Percentiles rank a stretch among this genome's conserved stretches.
phyloP scores from a whole-genome alignment of 345 rosid genomes.

The Firmiana major region DNA sequence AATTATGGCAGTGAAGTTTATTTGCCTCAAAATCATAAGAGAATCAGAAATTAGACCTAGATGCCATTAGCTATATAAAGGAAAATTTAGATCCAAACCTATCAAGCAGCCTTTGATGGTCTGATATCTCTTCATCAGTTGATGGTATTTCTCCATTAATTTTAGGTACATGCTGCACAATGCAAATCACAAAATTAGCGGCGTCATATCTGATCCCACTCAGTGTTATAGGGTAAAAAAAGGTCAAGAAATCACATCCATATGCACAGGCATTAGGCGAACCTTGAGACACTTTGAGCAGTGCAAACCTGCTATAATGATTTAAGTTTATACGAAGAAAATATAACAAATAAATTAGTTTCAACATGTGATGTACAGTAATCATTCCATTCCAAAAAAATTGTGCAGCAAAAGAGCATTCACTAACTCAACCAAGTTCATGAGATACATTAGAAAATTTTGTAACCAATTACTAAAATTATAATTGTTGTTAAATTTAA shows the following conservation, averaged over 20 bases:
- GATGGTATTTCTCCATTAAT: conserved; percentile 59
- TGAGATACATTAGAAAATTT: background rate
- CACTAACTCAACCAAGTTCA: background rate
- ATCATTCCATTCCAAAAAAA: background rate
- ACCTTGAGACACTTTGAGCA: background rate
- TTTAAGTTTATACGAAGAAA: background rate
- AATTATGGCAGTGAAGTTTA: background rate
- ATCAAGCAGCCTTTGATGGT: conserved; percentile 65
- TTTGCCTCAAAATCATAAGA: background rate
- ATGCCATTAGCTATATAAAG: background rate
- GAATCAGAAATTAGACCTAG: background rate
- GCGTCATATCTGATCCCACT: background rate
- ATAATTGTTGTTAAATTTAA: background rate
- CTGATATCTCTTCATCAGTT: conserved; percentile 54
- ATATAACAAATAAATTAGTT: background rate
- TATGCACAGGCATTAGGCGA: background rate
- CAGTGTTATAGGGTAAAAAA: background rate
- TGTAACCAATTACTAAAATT: background rate
- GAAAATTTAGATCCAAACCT: conserved; percentile 31
- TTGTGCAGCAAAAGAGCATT: background rate
- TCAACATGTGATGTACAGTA: background rate
- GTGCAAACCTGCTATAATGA: background rate
- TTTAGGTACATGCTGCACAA: conserved; percentile 58
- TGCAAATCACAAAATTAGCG: background rate
- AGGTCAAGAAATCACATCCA: conserved; percentile 10